Conservation (phyloP, 2,329 filamentous ascomycete species). For the Nemania sp. region DNA sequence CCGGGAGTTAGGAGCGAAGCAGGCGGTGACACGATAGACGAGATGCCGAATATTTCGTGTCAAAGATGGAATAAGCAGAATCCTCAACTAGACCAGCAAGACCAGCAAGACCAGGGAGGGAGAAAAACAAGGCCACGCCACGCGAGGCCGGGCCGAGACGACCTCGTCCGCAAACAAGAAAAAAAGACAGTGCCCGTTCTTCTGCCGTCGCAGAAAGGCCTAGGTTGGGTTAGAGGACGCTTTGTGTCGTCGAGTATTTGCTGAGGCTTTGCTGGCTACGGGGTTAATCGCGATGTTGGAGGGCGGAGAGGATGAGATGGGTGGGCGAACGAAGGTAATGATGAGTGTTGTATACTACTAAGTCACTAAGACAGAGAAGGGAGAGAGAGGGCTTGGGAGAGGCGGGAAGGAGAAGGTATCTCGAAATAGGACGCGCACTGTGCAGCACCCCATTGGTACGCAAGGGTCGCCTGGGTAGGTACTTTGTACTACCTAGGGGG, state of each 20-base stretch:
- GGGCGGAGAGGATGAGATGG: slow-evolving; percentile 10
- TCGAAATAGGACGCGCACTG: slow-evolving; percentile 5
- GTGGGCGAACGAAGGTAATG: slow-evolving; percentile 3
- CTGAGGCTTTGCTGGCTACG: not conserved
- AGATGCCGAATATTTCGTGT: too few species aligned
- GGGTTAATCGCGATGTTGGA: slow-evolving; percentile 1
- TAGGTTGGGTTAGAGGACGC: not conserved
- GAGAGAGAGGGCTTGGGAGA: slow-evolving; percentile 9
- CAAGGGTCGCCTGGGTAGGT: not conserved
- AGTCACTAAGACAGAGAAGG: not conserved
- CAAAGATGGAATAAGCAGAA: slow-evolving; percentile 9
- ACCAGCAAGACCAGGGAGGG: too few species aligned
- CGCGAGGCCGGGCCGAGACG: slow-evolving; percentile 10
- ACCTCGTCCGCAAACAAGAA: not conserved
- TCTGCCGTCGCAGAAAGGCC: not conserved
- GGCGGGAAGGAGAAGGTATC: slow-evolving; percentile 14
- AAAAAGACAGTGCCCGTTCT: not conserved
- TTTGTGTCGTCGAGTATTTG: not conserved
- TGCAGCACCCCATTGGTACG: not conserved
- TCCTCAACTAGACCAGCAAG: slow-evolving; percentile 1
- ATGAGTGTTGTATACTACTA: slow-evolving; percentile 1
- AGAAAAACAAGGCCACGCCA: slow-evolving; percentile 17
- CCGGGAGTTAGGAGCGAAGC: not conserved
- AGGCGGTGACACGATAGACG: slow-evolving; percentile 7
- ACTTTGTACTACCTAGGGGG: not conserved